phyloP scores from a whole-genome alignment of 495 filamentous ascomycete species.

The Aspergillus sclerotiicarbonarius region DNA sequence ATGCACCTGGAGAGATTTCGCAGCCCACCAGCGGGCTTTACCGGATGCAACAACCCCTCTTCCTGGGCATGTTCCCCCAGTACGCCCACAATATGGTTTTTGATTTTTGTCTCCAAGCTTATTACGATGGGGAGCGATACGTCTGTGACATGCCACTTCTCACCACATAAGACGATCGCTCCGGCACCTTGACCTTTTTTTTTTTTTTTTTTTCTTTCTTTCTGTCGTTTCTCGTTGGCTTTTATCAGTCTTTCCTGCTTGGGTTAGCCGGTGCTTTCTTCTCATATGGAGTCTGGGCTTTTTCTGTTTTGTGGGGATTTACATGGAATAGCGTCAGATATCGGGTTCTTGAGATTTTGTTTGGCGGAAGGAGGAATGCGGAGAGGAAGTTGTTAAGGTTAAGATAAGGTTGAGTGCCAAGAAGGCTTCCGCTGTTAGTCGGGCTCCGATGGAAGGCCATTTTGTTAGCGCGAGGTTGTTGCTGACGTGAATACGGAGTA shows the following conservation, averaged over 20 bases:
- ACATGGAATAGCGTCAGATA: not conserved
- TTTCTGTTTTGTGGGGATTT: not conserved
- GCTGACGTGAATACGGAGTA: no score
- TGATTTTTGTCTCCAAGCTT: not conserved
- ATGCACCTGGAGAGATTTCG: not conserved
- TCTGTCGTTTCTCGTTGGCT: not conserved
- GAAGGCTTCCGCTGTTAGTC: not conserved
- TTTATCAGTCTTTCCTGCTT: no score
- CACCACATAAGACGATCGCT: not conserved
- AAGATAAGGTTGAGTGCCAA: not conserved
- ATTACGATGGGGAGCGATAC: not conserved
- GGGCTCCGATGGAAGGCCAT: no score
- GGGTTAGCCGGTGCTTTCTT: not conserved
- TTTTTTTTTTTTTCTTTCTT: not conserved
- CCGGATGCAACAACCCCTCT: not conserved
- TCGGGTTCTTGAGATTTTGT: not conserved
- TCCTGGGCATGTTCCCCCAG: not conserved
- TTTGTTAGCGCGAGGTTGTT: no score
- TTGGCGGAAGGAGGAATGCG: not conserved
- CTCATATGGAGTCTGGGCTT: not conserved
- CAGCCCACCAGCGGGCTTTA: no score
- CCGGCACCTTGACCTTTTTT: not conserved
- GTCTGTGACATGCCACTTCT: not conserved
- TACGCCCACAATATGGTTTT: not conserved
- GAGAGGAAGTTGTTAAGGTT: no score